Evolutionary conservation across 129 eudicot species (phyloP).

Genomic region (Chrysanthemum makinoi): DNA sequence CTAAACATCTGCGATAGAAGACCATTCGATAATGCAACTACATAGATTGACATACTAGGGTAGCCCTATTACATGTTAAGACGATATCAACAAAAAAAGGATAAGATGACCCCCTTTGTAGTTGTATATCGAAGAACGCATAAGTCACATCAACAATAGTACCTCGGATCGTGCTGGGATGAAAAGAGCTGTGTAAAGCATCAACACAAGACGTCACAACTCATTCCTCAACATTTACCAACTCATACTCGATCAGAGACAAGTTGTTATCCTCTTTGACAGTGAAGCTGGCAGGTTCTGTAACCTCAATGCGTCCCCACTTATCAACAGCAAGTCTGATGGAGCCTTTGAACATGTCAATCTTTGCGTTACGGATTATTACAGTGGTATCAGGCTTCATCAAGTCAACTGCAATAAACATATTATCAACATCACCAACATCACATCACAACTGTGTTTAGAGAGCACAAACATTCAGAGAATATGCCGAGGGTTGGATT

Average conservation of each 20-base stretch:
- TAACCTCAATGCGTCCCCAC: constrained; percentile 63
- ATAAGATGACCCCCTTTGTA: constrained; percentile 12
- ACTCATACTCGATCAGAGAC: constrained; percentile 62
- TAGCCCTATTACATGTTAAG: neutral
- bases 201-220: neutral
- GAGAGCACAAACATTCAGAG: too few relatives aligned
- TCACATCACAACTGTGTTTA: neutral
- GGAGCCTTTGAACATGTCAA: constrained; percentile 70
- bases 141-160: neutral
- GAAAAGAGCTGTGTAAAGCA: neutral
- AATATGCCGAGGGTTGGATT: too few relatives aligned
- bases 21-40: constrained; percentile 20
- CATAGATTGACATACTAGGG: constrained; percentile 16
- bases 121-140: constrained; percentile 1
- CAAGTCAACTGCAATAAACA: constrained; percentile 50
- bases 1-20: too few relatives aligned
- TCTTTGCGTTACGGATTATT: constrained; percentile 60
- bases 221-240: constrained; percentile 69
- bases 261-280: constrained; percentile 70
- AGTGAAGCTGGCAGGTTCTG: constrained; percentile 56
- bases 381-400: constrained; percentile 61
- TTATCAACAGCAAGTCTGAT: constrained; percentile 71
- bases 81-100: constrained; percentile 22
- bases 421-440: neutral
- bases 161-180: neutral